Conservation (phyloP, 108 stramenopile genomes). For the Skeletonema tropicum region DNA sequence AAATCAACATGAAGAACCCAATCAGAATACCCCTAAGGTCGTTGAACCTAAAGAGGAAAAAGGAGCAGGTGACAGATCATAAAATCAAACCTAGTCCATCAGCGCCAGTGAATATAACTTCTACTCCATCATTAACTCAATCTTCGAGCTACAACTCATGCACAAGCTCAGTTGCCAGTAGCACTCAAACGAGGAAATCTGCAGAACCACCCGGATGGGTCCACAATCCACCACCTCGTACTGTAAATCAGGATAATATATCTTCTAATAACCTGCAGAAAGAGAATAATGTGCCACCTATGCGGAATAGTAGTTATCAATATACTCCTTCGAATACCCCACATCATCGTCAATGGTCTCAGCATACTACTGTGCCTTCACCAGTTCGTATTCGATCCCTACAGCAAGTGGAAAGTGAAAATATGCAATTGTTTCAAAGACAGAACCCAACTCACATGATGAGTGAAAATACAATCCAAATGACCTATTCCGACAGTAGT, state of each 20-base stretch:
- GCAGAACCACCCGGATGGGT: not conserved
- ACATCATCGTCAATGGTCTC: not conserved
- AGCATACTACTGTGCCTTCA: not conserved
- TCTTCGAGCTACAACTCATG: not conserved
- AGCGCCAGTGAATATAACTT: not conserved
- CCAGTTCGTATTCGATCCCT: not conserved
- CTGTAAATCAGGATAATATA: not conserved
- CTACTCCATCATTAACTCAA: not conserved
- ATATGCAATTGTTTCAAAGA: not conserved
- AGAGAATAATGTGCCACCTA: not conserved
- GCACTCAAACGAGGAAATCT: not conserved
- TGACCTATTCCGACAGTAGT: not conserved
- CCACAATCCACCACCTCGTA: not conserved
- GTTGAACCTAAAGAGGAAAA: slow-evolving; percentile 1
- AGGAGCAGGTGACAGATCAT: slow-evolving; percentile 3
- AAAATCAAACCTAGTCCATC: slow-evolving; percentile 10
- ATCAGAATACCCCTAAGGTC: not conserved
- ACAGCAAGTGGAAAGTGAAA: not conserved
- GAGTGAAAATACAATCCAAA: not conserved
- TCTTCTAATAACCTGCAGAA: not conserved
- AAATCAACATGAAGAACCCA: not conserved
- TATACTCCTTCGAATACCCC: not conserved
- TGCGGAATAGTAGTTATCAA: not conserved
- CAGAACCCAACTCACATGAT: not conserved
- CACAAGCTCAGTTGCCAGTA: not conserved